Conservation (phyloP, 2,329 filamentous ascomycete genomes). For the Verticillium zaregamsianum region DNA sequence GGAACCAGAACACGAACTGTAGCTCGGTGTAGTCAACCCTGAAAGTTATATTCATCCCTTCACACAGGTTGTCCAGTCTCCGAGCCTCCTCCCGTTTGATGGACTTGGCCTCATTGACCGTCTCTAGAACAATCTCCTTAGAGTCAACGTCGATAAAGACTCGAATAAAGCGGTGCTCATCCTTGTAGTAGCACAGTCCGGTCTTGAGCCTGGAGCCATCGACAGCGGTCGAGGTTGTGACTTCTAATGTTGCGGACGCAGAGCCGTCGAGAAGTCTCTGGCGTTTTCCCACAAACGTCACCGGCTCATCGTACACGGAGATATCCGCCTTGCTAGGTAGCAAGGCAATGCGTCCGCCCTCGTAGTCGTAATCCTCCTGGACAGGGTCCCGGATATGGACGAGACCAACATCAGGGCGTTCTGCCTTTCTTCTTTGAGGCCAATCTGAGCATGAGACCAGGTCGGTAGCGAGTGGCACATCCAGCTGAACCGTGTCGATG, state of each 20-base stretch:
- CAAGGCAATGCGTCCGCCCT: not conserved
- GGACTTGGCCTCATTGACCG: slow-evolving; percentile 14
- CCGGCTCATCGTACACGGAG: not conserved
- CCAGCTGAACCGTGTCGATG: slow-evolving; percentile 13
- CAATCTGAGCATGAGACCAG: not conserved
- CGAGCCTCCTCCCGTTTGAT: not conserved
- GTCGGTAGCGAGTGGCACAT: not conserved
- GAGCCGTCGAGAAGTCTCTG: slow-evolving; percentile 3
- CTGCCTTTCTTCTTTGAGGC: not conserved
- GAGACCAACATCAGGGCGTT: not conserved
- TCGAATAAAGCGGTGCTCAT: slow-evolving; percentile 15
- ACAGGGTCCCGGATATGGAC: slow-evolving; percentile 5
- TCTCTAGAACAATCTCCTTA: slow-evolving; percentile 7
- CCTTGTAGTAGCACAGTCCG: slow-evolving; percentile 18
- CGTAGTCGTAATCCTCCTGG: not conserved
- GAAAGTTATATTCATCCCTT: not conserved
- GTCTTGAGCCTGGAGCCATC: slow-evolving; percentile 4
- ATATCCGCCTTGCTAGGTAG: not conserved
- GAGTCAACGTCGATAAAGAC: slow-evolving; percentile 6
- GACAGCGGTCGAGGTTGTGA: not conserved
- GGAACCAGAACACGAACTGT: not conserved
- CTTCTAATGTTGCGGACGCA: not conserved
- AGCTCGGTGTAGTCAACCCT: slow-evolving; percentile 1
- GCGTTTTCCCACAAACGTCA: slow-evolving; percentile 4
- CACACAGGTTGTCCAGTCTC: not conserved